These are phyloP conservation scores for Podaxis sp. DNA, from an alignment of 768 basidiomycete species.

Conservation along the genomic window DNA sequence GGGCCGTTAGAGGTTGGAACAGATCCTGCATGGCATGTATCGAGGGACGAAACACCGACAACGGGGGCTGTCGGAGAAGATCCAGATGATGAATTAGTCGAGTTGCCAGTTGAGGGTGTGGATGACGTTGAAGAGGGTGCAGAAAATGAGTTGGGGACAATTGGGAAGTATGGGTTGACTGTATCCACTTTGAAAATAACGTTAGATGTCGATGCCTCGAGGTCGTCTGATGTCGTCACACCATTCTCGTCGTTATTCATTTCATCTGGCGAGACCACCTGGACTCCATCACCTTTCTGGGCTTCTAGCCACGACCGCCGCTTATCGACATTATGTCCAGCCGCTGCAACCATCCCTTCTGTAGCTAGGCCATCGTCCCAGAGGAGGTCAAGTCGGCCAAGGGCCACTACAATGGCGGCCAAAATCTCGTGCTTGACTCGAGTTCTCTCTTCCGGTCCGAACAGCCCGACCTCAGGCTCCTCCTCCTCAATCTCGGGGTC, in stretches of 20 bases:
- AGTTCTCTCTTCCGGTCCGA: constrained; percentile 54
- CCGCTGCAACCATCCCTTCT: constrained; percentile 23
- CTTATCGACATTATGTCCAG: constrained; percentile 12
- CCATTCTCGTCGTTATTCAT: constrained; percentile 20
- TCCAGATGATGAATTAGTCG: constrained; percentile 8
- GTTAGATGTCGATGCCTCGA: constrained; percentile 14
- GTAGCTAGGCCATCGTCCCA: constrained; percentile 32
- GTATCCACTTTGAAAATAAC: constrained; percentile 19
- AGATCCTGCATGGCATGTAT: not conserved
- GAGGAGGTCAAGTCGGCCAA: constrained; percentile 59
- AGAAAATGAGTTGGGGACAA: constrained; percentile 25
- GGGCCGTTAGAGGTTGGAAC: not conserved
- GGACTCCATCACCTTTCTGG: constrained; percentile 19
- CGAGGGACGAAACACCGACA: not conserved
- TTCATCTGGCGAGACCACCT: constrained; percentile 19
- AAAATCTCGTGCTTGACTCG: constrained; percentile 82
- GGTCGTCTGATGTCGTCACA: constrained; percentile 13
- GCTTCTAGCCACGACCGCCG: constrained; percentile 12
- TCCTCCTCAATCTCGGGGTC: constrained; percentile 35
- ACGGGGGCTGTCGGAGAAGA: constrained; percentile 8
- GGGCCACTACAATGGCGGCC: constrained; percentile 85
- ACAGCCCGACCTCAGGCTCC: constrained; percentile 40
- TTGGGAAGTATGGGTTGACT: constrained; percentile 58
- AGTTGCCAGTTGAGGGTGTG: constrained; percentile 11
- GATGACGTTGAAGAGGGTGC: constrained; percentile 16